Evolutionary conservation across 1,139 yeast genomes (phyloP).

Genomic region (Yarrowia galli): DNA sequence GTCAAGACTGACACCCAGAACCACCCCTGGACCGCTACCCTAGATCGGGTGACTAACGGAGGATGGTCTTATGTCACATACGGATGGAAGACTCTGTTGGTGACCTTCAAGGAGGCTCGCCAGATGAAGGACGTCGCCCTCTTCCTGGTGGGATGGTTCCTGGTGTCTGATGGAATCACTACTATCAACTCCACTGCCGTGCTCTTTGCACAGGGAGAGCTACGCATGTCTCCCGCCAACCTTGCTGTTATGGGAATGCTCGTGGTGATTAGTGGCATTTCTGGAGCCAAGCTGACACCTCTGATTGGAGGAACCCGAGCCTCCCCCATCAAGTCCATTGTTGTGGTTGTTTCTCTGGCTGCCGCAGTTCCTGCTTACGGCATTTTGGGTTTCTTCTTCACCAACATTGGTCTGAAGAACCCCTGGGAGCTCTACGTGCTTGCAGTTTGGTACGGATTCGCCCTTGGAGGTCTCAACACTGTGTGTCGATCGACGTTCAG

Average conservation of each 20-base stretch:
- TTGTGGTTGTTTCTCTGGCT: constrained; percentile 64
- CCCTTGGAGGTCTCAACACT: constrained; percentile 72
- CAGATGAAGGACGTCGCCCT: constrained; percentile 65
- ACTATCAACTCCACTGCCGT: constrained; percentile 79
- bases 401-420: constrained; percentile 61
- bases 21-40: constrained; percentile 40
- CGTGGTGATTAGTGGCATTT: constrained; percentile 67
- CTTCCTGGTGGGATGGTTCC: constrained; percentile 71
- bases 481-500: constrained; percentile 69
- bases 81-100: constrained; percentile 66
- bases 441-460: constrained; percentile 74
- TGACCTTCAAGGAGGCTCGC: constrained; percentile 63
- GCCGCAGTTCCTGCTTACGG: constrained; percentile 72
- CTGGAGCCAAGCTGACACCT: constrained; percentile 66
- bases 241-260: constrained; percentile 66
- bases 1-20: constrained; percentile 39
- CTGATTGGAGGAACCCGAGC: constrained; percentile 43
- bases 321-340: constrained; percentile 56
- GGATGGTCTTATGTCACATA: constrained; percentile 50
- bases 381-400: constrained; percentile 62
- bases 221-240: constrained; percentile 68
- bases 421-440: constrained; percentile 69
- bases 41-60: constrained; percentile 41
- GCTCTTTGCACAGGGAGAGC: constrained; percentile 69
- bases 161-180: constrained; percentile 71